Conservation (phyloP, 2,329 filamentous ascomycete genomes). For the Fusarium miscanthi region DNA sequence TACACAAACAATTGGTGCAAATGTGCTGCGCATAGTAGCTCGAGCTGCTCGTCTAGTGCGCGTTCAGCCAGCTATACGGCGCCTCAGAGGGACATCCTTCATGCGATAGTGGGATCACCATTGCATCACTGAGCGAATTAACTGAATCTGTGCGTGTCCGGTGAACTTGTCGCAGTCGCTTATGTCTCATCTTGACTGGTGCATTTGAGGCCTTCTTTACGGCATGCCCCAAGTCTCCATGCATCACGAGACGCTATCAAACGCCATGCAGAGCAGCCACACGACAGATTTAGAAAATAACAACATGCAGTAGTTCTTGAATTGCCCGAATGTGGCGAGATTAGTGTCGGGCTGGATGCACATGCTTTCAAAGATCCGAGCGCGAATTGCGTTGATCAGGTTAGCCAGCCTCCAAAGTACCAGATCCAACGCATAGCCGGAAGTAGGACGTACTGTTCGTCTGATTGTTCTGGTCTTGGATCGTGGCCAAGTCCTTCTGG, state of each 20-base stretch:
- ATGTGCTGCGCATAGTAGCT: not conserved
- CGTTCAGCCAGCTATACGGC: not conserved
- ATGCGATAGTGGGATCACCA: not conserved
- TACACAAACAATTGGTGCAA: not conserved
- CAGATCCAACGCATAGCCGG: accelerated
- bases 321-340: accelerated
- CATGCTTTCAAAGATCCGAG: not conserved
- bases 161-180: not conserved
- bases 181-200: not conserved
- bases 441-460: no score
- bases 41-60: not conserved
- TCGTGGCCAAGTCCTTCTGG: accelerated
- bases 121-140: not conserved
- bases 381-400: accelerated
- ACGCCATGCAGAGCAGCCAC: not conserved
- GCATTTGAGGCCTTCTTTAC: not conserved
- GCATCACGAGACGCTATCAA: not conserved
- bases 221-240: accelerated
- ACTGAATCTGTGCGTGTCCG: no score
- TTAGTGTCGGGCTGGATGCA: no score
- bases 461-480: not conserved
- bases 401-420: not conserved
- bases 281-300: accelerated
- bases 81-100: not conserved
- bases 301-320: not conserved